phyloP scores from a whole-genome alignment of 805 yeast genomes.

The Komagataella pastoris region DNA sequence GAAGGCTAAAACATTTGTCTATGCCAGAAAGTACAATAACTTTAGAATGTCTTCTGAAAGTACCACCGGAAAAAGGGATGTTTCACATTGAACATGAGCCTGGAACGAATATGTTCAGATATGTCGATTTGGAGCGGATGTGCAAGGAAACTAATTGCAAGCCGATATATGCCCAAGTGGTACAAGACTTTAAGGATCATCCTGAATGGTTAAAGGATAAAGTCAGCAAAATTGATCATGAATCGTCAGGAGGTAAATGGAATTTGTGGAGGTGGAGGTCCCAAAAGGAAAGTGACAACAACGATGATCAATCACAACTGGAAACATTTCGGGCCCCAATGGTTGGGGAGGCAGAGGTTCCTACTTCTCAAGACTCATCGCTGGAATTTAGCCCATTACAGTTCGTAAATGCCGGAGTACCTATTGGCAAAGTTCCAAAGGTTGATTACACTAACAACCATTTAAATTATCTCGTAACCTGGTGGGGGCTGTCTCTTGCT shows the following conservation, averaged over 20 bases:
- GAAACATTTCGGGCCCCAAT: slow-evolving; percentile 2
- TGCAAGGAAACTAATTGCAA: slow-evolving; percentile 49
- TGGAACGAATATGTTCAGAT: slow-evolving; percentile 58
- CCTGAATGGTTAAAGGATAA: slow-evolving; percentile 25
- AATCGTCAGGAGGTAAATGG: slow-evolving; percentile 10
- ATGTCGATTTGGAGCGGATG: slow-evolving; percentile 76
- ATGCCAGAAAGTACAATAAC: slow-evolving; percentile 62
- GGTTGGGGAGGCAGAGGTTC: slow-evolving; percentile 4
- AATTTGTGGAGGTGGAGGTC: slow-evolving; percentile 12
- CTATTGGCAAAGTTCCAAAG: slow-evolving; percentile 73
- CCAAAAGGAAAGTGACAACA: background rate
- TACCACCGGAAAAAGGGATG: slow-evolving; percentile 47
- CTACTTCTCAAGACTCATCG: slow-evolving; percentile 9
- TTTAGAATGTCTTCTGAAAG: slow-evolving; percentile 61
- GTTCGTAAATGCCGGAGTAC: slow-evolving; percentile 73
- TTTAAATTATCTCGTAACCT: slow-evolving; percentile 81
- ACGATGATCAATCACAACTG: background rate
- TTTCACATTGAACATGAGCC: slow-evolving; percentile 58
- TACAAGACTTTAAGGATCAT: slow-evolving; percentile 54
- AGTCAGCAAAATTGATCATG: background rate
- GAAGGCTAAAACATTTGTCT: slow-evolving; percentile 51
- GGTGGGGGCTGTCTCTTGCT: slow-evolving; percentile 80
- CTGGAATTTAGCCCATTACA: slow-evolving; percentile 39
- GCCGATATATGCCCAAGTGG: slow-evolving; percentile 67
- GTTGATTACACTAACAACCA: slow-evolving; percentile 82